Base-by-base conservation (phyloP, 805 yeast genomes). In the Yarrowia deformans region DNA sequence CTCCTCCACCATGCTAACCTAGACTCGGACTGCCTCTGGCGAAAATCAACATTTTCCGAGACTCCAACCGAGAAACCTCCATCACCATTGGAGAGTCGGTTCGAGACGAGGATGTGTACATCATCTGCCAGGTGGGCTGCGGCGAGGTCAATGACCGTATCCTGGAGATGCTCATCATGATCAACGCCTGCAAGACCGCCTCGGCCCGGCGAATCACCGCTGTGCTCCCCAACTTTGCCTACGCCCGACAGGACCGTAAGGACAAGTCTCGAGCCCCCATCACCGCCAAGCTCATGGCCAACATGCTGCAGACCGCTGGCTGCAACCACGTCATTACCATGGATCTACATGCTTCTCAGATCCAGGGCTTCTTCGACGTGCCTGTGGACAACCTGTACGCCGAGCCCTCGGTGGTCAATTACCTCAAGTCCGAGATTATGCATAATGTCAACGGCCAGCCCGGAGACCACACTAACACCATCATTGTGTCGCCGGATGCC, bases 341-440 rank as follows among this genome's bases (percentile, higher is more conserved):
- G 97, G 99, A 95, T 79, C 82, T 95, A 73, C 99, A 95, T 77
- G 98, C 98, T 10, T 90, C 97, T 9, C 99, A 95, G 79, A 95
- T 95, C 74, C 99, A 95, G 82, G 99, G 99, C 1, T 95, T 95
- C 77, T 95, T 95, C 81, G 89, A 88, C 72, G 93, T 92, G 37
- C 98, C 99, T 3, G 99, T 94, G 42, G 99, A 95, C 81, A 95
- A 95, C 77, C 83, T 95, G 73, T 94, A 94, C 76, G 98, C 97
- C 23, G 98, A 94, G 78, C 99, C 99, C 63, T 86, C 89, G 71
- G 97, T 92, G 19, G 85, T 94, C 63, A 84, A 91, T 74, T 95
- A 92, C 79, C 91, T 95, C 74, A 87, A 85, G 73, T 48, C 55
- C 50, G 68, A 63, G 48, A 40, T 63, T n/a, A 63, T 63, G 68